Evolutionary conservation across 352 stramenopile genomes (phyloP).

Genomic region (Sclerospora graminicola): DNA sequence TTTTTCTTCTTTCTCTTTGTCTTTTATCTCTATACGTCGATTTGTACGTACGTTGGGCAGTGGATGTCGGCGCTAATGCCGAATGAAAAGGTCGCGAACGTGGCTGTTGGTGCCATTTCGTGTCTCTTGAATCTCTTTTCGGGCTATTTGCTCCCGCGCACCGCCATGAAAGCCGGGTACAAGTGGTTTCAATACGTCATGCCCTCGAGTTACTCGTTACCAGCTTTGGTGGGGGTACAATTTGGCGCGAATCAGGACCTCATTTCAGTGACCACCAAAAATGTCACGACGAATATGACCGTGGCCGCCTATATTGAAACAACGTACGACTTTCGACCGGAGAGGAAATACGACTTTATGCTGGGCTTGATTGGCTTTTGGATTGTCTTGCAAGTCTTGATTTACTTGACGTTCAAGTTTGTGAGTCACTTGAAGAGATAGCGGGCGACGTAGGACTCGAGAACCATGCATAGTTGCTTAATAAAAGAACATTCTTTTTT

Average conservation of each 20-base stretch:
- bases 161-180: constrained; percentile 44
- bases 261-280: constrained; percentile 5
- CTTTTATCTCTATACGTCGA: constrained; percentile 57
- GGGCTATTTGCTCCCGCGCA: constrained; percentile 39
- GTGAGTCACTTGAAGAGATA: constrained; percentile 2
- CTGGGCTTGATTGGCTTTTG: constrained; percentile 39
- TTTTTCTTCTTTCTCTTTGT: constrained; percentile 34
- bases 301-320: constrained; percentile 25
- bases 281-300: constrained; percentile 8
- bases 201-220: constrained; percentile 47
- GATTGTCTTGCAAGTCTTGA: constrained; percentile 27
- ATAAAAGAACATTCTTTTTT: no score
- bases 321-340: constrained; percentile 46
- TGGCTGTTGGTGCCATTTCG: constrained; percentile 55
- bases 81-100: constrained; percentile 69
- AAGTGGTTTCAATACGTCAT: constrained; percentile 63
- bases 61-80: constrained; percentile 67
- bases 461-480: no score
- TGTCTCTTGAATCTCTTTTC: constrained; percentile 61
- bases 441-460: no score
- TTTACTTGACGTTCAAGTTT: constrained; percentile 2
- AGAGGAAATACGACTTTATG: constrained; percentile 39
- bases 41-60: constrained; percentile 54
- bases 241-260: constrained; percentile 25
- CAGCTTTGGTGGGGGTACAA: constrained; percentile 27